A percentile compares a stretch with the other conserved stretches of the same genome.
Conservation (phyloP, 345 rosid genomes). For the Citrus medica region DNA sequence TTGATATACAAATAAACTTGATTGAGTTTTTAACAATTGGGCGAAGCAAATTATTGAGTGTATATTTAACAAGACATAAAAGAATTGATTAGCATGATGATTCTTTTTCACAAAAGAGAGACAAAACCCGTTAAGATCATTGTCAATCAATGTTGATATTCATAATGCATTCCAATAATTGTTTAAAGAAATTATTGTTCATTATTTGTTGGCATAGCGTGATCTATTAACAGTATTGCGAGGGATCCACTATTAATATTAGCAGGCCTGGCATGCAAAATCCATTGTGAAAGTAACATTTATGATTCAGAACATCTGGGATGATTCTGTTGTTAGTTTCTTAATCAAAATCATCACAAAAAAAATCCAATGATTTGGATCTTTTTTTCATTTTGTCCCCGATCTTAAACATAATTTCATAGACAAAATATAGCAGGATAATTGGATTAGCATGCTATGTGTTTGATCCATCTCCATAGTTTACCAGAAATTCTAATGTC, state of each 20-base stretch:
- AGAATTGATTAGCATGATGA: constrained; percentile 10
- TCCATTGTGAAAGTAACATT: background rate
- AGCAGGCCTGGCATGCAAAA: constrained; percentile 19
- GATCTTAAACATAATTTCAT: background rate
- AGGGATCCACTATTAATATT: background rate
- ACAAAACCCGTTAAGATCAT: background rate
- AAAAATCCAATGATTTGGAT: background rate
- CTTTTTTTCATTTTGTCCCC: constrained; percentile 7
- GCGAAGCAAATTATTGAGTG: too few relatives aligned
- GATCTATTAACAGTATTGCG: constrained; percentile 3
- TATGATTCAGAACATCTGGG: background rate
- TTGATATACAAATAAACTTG: too few relatives aligned
- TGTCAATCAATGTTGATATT: background rate
- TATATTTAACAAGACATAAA: too few relatives aligned
- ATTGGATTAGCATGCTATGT: constrained; percentile 19
- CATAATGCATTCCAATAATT: constrained; percentile 6
- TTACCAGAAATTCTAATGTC: background rate
- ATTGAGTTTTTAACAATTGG: too few relatives aligned
- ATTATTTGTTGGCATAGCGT: constrained; percentile 17
- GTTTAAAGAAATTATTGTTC: constrained; percentile 19
- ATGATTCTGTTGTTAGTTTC: background rate
- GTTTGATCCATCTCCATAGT: background rate
- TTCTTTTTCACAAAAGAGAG: constrained; percentile 2
- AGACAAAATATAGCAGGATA: constrained; percentile 16
- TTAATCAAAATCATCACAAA: constrained; percentile 5